Conservation (phyloP, 1,284 basidiomycete genomes). For the Microbotryum violaceum region DNA sequence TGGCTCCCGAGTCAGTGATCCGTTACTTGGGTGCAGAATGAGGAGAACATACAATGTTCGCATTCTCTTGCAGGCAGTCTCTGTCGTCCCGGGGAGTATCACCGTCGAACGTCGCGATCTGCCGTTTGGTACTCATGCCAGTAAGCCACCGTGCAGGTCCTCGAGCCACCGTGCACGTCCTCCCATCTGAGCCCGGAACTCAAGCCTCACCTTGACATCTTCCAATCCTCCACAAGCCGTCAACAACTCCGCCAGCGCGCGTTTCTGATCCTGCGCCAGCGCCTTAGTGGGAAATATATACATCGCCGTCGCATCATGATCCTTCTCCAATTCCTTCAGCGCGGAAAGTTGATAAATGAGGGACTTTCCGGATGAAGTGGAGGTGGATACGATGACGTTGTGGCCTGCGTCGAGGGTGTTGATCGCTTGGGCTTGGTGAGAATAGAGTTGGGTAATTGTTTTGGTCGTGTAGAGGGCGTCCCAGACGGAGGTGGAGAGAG, state of each 20-base stretch:
- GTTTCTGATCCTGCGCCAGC: conserved; percentile 78
- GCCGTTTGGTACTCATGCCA: background rate
- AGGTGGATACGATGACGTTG: conserved; percentile 81
- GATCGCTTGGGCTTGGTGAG: conserved; percentile 72
- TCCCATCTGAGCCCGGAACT: background rate
- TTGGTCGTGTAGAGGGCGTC: conserved; percentile 57
- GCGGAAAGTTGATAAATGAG: conserved; percentile 76
- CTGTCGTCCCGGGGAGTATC: conserved; percentile 65
- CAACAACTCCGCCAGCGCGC: conserved; percentile 60
- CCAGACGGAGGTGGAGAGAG: conserved; percentile 54
- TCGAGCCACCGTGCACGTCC: background rate
- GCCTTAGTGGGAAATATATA: conserved; percentile 92
- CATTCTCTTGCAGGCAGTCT: conserved; percentile 40
- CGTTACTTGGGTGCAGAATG: background rate
- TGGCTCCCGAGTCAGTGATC: conserved; percentile 52
- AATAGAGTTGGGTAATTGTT: conserved; percentile 61
- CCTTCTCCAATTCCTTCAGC: conserved; percentile 58
- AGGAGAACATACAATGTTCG: conserved; percentile 36
- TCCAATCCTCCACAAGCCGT: conserved; percentile 56
- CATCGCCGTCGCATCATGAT: conserved; percentile 60
- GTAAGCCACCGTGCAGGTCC: background rate
- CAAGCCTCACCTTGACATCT: conserved; percentile 45
- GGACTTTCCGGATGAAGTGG: conserved; percentile 85
- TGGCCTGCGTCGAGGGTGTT: conserved; percentile 53
- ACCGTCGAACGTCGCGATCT: conserved; percentile 77